phyloP scores from a whole-genome alignment of 306 rosid genomes.

The Amphicarpaea edgeworthii region DNA sequence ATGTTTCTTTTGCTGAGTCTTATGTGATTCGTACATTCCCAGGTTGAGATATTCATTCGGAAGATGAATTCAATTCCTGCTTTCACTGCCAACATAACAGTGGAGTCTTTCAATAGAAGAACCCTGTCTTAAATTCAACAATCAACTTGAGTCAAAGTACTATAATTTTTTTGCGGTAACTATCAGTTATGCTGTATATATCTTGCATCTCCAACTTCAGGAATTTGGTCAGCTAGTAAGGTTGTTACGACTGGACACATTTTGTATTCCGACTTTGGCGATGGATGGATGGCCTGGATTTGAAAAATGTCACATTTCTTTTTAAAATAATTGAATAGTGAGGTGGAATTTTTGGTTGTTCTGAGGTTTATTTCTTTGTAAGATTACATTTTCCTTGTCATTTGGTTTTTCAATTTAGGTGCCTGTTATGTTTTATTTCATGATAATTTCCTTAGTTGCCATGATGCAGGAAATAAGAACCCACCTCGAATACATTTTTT shows the following conservation, averaged over 20 bases:
- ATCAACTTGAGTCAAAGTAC: constrained; percentile 28
- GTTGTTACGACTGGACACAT: background rate
- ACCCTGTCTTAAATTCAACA: constrained; percentile 63
- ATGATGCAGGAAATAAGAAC: background rate
- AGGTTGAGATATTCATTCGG: constrained; percentile 90
- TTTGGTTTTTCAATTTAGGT: background rate
- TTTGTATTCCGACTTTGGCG: constrained; percentile 20
- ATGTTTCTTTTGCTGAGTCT: constrained; percentile 9
- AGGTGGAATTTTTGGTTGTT: constrained; percentile 1
- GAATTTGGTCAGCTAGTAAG: constrained; percentile 28
- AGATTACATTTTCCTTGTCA: constrained; percentile 11
- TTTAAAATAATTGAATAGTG: background rate
- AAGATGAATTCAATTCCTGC: constrained; percentile 97
- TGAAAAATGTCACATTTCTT: constrained; percentile 31
- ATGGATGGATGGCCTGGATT: constrained; percentile 8
- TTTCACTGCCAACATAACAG: constrained; percentile 94
- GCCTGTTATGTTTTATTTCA: no score
- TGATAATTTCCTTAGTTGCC: background rate
- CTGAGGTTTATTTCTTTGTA: background rate
- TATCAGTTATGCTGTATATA: constrained; percentile 30
- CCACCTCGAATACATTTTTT: no score
- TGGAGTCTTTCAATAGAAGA: constrained; percentile 92
- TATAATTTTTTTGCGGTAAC: constrained; percentile 37
- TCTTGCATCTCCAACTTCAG: constrained; percentile 23
- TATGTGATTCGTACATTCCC: constrained; percentile 45